Percentiles rank a stretch among this genome's conserved stretches.
Evolutionary conservation across 2,329 filamentous ascomycete species (phyloP).

Genomic region (Colletotrichum euphorbiae): DNA sequence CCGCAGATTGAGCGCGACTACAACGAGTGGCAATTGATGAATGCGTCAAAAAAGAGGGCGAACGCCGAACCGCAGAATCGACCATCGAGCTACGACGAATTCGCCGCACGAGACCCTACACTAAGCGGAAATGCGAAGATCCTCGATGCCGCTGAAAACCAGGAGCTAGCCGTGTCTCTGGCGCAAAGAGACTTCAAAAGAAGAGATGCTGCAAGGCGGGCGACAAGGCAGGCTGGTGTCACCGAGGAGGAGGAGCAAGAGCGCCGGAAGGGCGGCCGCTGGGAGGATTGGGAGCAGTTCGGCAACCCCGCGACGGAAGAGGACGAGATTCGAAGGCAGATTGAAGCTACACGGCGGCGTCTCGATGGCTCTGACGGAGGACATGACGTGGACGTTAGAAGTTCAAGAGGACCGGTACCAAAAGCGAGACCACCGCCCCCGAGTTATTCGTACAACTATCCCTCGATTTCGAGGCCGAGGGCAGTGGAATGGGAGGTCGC

Average conservation of each 20-base stretch:
- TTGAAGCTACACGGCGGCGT: slow-evolving; percentile 63
- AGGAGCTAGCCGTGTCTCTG: slow-evolving; percentile 80
- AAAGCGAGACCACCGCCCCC: slow-evolving; percentile 27
- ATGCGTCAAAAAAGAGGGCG: slow-evolving; percentile 52
- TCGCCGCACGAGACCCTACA: slow-evolving; percentile 70
- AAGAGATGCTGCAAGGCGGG: slow-evolving; percentile 71
- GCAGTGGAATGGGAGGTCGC: slow-evolving; percentile 58
- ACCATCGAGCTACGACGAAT: slow-evolving; percentile 56
- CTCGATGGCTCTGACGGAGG: slow-evolving; percentile 54
- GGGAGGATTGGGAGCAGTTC: slow-evolving; percentile 54
- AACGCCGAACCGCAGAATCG: slow-evolving; percentile 39
- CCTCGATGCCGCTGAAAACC: slow-evolving; percentile 77
- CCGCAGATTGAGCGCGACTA: slow-evolving; percentile 80
- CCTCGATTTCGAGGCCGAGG: slow-evolving; percentile 64
- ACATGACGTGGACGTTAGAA: slow-evolving; percentile 40
- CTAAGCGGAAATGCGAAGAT: slow-evolving; percentile 68
- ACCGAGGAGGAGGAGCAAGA: slow-evolving; percentile 67
- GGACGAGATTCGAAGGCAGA: slow-evolving; percentile 61
- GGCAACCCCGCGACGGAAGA: slow-evolving; percentile 49
- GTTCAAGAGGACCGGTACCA: slow-evolving; percentile 36
- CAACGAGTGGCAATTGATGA: slow-evolving; percentile 72
- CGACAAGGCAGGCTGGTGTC: slow-evolving; percentile 67
- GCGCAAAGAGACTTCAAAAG: slow-evolving; percentile 78
- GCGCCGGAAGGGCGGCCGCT: slow-evolving; percentile 60
- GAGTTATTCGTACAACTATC: slow-evolving; percentile 62